phyloP scores from a whole-genome alignment of 345 rosid species.

The Raphanus sativus region DNA sequence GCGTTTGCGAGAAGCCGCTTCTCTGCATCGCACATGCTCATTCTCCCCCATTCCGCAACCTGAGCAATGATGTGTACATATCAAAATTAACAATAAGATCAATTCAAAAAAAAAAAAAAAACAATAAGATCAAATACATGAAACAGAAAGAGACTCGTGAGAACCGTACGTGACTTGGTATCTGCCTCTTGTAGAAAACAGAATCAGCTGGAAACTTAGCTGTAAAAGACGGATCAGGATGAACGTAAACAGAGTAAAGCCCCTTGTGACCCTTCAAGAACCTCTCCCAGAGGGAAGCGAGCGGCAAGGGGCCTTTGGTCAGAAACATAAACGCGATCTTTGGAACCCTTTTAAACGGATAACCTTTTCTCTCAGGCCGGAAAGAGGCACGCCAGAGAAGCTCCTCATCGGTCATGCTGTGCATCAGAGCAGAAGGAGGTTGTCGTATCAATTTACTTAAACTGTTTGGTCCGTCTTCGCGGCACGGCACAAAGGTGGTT shows the following conservation, averaged over 20 bases:
- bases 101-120: no score
- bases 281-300: constrained; percentile 90
- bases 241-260: constrained; percentile 76
- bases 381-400: constrained; percentile 84
- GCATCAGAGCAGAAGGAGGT: constrained; percentile 61
- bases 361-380: constrained; percentile 57
- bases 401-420: constrained; percentile 71
- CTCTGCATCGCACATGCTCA: constrained; percentile 97
- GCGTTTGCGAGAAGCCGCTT: constrained; percentile 90
- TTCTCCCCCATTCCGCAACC: constrained; percentile 95
- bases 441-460: constrained; percentile 63
- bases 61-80: constrained; percentile 23
- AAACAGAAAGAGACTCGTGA: not conserved
- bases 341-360: constrained; percentile 73
- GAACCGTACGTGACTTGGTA: constrained; percentile 78
- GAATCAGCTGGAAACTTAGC: constrained; percentile 58
- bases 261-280: constrained; percentile 77
- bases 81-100: no score
- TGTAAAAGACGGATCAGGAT: constrained; percentile 71
- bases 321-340: constrained; percentile 97
- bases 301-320: constrained; percentile 88
- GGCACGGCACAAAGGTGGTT: constrained; percentile 52
- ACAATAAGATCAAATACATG: no score
- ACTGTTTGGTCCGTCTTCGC: constrained; percentile 34
- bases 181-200: constrained; percentile 68